phyloP scores from a whole-genome alignment of 331 rosid genomes.

The Acacia pycnantha region DNA sequence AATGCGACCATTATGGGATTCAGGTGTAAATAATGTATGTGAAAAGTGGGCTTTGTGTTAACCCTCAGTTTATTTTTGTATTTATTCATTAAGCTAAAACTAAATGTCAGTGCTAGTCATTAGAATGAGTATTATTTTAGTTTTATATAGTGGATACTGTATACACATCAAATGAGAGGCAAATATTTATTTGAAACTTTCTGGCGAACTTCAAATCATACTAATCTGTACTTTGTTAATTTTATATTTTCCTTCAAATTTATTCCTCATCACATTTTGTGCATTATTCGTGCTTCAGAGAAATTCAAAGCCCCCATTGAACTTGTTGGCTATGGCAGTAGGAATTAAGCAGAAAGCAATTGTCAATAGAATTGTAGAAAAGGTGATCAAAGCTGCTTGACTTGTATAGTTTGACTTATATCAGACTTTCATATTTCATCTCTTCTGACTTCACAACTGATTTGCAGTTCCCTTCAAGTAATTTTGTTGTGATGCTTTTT shows the following conservation, averaged over 20 bases:
- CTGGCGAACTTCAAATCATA: neutral
- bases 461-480: slow-evolving; percentile 7
- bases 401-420: neutral
- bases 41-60: slow-evolving; percentile 3
- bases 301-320: slow-evolving; percentile 40
- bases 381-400: slow-evolving; percentile 14
- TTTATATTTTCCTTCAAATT: neutral
- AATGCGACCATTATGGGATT: slow-evolving; percentile 75
- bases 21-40: slow-evolving; percentile 53
- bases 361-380: slow-evolving; percentile 10
- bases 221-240: neutral
- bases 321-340: slow-evolving; percentile 23
- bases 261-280: neutral
- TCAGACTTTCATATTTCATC: neutral
- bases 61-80: neutral
- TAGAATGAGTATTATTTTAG: neutral
- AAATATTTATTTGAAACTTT: neutral
- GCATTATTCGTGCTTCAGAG: slow-evolving; percentile 37
- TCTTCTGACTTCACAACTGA: neutral
- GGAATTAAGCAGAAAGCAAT: slow-evolving; percentile 24
- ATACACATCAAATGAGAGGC: neutral
- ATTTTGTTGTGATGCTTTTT: slow-evolving; percentile 19
- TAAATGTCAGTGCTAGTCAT: neutral
- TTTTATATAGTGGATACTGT: neutral
- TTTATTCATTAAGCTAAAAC: neutral